Evolutionary conservation across 2,329 filamentous ascomycete genomes (phyloP).

Genomic region (Penicillium sp.): DNA sequence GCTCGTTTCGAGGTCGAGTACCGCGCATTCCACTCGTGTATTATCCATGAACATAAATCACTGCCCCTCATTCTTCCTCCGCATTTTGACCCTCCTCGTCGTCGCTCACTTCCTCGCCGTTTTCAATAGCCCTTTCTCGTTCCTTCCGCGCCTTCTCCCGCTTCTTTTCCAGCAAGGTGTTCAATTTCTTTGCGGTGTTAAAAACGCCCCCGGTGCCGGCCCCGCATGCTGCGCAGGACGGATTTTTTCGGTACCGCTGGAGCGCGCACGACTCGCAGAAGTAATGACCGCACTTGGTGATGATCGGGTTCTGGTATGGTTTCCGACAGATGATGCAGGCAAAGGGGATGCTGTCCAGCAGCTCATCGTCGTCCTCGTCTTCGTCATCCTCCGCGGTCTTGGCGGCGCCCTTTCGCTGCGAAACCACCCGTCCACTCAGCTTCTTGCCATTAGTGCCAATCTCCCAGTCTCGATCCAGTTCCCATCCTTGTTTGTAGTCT

Average conservation of each 20-base stretch:
- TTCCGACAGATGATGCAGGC: conserved; percentile 80
- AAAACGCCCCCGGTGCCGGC: conserved; percentile 84
- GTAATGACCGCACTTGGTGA: conserved; percentile 91
- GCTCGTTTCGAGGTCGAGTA: too few species aligned
- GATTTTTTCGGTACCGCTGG: conserved; percentile 77
- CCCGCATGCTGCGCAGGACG: conserved; percentile 79
- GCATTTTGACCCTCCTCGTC: conserved; percentile 35
- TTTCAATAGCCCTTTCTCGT: conserved; percentile 48
- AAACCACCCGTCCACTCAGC: conserved; percentile 43
- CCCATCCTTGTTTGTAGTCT: conserved; percentile 82
- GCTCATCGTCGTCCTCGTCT: conserved; percentile 58
- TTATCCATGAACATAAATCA: too few species aligned
- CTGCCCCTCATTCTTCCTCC: conserved; percentile 1
- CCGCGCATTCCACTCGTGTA: too few species aligned
- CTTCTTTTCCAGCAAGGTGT: conserved; percentile 70
- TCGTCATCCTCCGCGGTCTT: conserved; percentile 46
- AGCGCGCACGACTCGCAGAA: conserved; percentile 90
- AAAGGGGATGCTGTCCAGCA: conserved; percentile 81
- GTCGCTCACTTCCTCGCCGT: conserved; percentile 47
- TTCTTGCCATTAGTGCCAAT: conserved; percentile 59
- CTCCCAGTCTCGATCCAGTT: conserved; percentile 93
- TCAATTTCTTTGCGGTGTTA: conserved; percentile 76
- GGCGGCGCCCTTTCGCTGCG: conserved; percentile 40
- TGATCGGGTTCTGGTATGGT: conserved; percentile 69
- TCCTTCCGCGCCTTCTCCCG: conserved; percentile 51